phyloP scores from a whole-genome alignment of 2,329 filamentous ascomycete species.

The Venturia aucupariae region DNA sequence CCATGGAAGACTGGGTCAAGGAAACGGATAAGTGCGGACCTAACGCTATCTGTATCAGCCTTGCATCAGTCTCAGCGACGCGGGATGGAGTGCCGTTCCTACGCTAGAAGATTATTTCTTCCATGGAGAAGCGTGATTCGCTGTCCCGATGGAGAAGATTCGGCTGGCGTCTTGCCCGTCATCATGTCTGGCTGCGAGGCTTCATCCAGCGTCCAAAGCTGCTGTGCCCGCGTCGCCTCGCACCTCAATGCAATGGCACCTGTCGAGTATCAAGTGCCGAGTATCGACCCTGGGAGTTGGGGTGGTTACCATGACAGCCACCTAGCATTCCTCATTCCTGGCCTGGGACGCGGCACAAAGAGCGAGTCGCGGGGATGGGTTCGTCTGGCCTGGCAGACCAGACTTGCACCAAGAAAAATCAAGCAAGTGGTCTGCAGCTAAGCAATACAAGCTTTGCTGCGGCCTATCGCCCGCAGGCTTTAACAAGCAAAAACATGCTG shows the following conservation, averaged over 20 bases:
- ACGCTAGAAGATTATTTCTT: not conserved
- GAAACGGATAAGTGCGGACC: not conserved
- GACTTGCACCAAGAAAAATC: not conserved
- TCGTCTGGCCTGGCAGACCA: not conserved
- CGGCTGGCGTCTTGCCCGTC: too few relatives aligned
- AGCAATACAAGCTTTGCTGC: conserved; percentile 2
- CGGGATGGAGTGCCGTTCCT: conserved; percentile 1
- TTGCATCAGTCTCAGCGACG: not conserved
- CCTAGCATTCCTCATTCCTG: too few relatives aligned
- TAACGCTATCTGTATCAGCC: not conserved
- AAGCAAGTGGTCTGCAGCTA: not conserved
- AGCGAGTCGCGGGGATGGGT: not conserved
- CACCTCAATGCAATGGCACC: too few relatives aligned
- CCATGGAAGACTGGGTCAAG: not conserved
- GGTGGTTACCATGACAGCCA: not conserved
- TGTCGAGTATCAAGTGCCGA: too few relatives aligned
- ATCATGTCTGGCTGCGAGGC: too few relatives aligned
- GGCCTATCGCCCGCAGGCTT: not conserved
- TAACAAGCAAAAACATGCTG: not conserved
- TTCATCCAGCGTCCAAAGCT: too few relatives aligned
- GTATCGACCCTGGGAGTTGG: too few relatives aligned
- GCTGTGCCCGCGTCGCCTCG: too few relatives aligned
- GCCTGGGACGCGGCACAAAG: not conserved
- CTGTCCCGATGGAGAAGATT: not conserved
- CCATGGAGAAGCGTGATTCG: not conserved